Evolutionary conservation across 352 stramenopile species (phyloP).

Genomic region (Thalassiosira ordinaria): DNA sequence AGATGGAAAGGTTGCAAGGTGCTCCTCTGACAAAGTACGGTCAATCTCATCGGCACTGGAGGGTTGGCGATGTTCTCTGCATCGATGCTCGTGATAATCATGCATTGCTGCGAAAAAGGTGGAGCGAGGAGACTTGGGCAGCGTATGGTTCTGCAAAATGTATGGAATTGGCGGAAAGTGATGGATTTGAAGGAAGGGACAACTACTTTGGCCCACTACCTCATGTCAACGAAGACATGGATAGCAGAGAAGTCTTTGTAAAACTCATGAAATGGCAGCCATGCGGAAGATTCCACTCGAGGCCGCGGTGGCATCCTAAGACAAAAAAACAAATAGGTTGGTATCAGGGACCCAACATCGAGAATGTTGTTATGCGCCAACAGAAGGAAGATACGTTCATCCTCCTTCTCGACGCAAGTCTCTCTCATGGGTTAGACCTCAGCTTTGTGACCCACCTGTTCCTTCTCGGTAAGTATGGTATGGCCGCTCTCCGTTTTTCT

Average conservation of each 20-base stretch:
- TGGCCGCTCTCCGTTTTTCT: too few species aligned
- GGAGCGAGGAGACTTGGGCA: slow-evolving; percentile 43
- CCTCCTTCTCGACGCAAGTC: slow-evolving; percentile 91
- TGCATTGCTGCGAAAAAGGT: slow-evolving; percentile 50
- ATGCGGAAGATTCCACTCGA: slow-evolving; percentile 62
- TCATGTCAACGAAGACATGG: neutral
- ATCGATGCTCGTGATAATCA: slow-evolving; percentile 64
- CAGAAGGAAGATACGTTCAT: slow-evolving; percentile 88
- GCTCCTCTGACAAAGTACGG: slow-evolving; percentile 52
- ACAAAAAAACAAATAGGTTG: slow-evolving; percentile 41
- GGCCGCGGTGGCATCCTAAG: slow-evolving; percentile 16
- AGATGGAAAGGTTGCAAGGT: slow-evolving; percentile 39
- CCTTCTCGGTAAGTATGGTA: too few species aligned
- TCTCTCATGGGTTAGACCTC: slow-evolving; percentile 92
- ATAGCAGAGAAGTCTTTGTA: slow-evolving; percentile 39
- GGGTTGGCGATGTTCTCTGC: slow-evolving; percentile 47
- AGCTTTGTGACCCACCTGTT: slow-evolving; percentile 98
- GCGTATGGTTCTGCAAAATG: slow-evolving; percentile 51
- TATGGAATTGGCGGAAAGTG: slow-evolving; percentile 34
- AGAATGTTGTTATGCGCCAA: slow-evolving; percentile 51
- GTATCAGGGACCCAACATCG: slow-evolving; percentile 62
- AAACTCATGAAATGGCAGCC: slow-evolving; percentile 63
- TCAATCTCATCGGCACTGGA: slow-evolving; percentile 48
- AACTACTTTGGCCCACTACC: slow-evolving; percentile 63
- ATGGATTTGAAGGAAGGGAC: slow-evolving; percentile 44